Percentiles rank a stretch among this genome's conserved stretches.
These are phyloP conservation scores for Epichloe brachyelytri DNA, from an alignment of 2,329 filamentous ascomycete genomes.

Conservation along the genomic window DNA sequence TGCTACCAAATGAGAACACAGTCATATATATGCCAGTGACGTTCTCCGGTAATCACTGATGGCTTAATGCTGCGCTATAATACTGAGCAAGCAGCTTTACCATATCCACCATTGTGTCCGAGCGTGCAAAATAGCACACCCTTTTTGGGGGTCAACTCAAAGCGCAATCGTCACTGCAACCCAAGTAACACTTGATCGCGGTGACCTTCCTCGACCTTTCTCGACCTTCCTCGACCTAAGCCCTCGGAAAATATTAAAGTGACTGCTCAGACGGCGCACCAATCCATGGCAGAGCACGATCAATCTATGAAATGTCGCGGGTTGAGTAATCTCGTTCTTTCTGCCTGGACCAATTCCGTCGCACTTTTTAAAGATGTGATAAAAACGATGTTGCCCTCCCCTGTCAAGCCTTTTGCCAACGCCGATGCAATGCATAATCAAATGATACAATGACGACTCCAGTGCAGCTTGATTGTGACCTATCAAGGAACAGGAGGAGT, in stretches of 20 bases:
- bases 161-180: neutral
- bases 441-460: constrained; percentile 24
- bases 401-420: constrained; percentile 29
- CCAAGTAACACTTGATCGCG: neutral
- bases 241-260: constrained; percentile 19
- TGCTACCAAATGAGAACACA: neutral
- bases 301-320: constrained; percentile 29
- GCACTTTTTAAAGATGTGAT: constrained; percentile 7
- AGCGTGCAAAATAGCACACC: neutral
- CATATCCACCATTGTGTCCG: neutral
- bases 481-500: constrained; percentile 8
- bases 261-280: constrained; percentile 7
- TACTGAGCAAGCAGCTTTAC: neutral
- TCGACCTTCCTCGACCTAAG: constrained; percentile 11
- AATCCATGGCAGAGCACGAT: constrained; percentile 14
- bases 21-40: neutral
- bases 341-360: constrained; percentile 21
- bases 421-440: constrained; percentile 44
- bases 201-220: neutral
- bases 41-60: neutral
- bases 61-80: neutral
- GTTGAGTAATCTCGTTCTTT: constrained; percentile 24
- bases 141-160: neutral
- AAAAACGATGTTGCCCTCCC: constrained; percentile 16
- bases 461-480: constrained; percentile 12